These are phyloP conservation scores for Volvariella volvacea DNA, from an alignment of 1,284 basidiomycete genomes.

Conservation along the genomic window DNA sequence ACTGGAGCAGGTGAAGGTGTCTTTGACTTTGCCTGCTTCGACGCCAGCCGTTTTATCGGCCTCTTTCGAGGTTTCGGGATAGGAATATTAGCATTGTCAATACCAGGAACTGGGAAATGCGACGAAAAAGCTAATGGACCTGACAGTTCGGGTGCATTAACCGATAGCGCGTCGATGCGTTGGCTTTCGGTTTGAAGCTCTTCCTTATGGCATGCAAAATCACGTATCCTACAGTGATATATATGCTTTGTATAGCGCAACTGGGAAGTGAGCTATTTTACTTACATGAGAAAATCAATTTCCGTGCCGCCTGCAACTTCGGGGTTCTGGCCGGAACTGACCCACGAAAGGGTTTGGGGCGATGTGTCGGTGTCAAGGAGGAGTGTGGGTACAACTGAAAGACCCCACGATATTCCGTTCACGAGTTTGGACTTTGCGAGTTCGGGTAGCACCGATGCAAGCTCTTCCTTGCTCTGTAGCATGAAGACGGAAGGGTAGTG, in stretches of 20 bases:
- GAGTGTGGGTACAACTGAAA: slow-evolving; percentile 24
- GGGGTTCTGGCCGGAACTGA: slow-evolving; percentile 6
- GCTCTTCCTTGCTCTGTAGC: slow-evolving; percentile 23
- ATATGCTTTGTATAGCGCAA: not conserved
- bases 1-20: too few species aligned
- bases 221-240: slow-evolving; percentile 11
- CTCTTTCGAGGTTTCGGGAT: too few species aligned
- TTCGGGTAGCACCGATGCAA: slow-evolving; percentile 23
- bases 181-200: too few species aligned
- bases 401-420: slow-evolving; percentile 25
- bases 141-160: too few species aligned
- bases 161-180: too few species aligned
- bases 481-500: too few species aligned
- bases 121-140: too few species aligned
- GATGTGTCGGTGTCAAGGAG: slow-evolving; percentile 19
- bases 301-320: slow-evolving; percentile 4
- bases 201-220: slow-evolving; percentile 12
- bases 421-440: slow-evolving; percentile 19
- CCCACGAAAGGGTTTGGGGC: slow-evolving; percentile 8
- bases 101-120: too few species aligned
- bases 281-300: slow-evolving; percentile 13
- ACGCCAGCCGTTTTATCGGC: too few species aligned
- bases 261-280: not conserved
- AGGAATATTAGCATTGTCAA: too few species aligned
- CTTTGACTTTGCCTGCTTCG: too few species aligned